Evolutionary conservation across 139 green algal species (phyloP), one percentile per base, ranked within the genome.

Genomic region (Chlorella sorokiniana): DNA sequence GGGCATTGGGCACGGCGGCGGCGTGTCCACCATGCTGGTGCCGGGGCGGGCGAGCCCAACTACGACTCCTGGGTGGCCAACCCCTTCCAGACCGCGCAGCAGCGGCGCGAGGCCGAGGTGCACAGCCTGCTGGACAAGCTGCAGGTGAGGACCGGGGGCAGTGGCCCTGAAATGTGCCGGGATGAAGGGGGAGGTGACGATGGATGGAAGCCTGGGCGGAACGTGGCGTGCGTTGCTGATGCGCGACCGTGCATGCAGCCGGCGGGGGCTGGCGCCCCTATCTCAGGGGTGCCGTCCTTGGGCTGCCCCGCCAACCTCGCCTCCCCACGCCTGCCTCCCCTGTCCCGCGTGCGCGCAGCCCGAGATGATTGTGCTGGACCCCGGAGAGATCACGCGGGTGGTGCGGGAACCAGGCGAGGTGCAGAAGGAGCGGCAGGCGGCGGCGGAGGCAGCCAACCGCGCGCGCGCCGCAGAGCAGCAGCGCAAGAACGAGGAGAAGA

Each of bases 41-140:
- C 96, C 96, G 6, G 96, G 96, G 83, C 90, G 71, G 97, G 97
- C 8, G 96, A 99, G 90, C 94, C 97, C 38, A 99, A 99, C 94
- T 98, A 94, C 85, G 97, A 99, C 90, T 94, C 93, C 5, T 95
- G 94, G 41, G 96, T 99, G 73, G 96, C 93, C 20, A 96, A 99
- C 87, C 96, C 96, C 25, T 98, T 92, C 88, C 82, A 92, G 75
- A 86, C 82, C 27, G 79, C 45, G 44, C 91, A 90, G 70, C 91
- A 96, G 85, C 88, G 95, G n/a, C 90, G 89, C 20, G 94, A 98
- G 88, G 83, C 86, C 44, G 97, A 99, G 88, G 94, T 99, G 42
- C 85, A 88, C 42, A 64, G 88, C 78, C 91, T 99, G 86, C 88
- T 99, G 79, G 97, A 99, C 89, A 99, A 99, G 92, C 90, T 99